phyloP scores from a whole-genome alignment of 768 basidiomycete species.

The Cubamyces sp. region DNA sequence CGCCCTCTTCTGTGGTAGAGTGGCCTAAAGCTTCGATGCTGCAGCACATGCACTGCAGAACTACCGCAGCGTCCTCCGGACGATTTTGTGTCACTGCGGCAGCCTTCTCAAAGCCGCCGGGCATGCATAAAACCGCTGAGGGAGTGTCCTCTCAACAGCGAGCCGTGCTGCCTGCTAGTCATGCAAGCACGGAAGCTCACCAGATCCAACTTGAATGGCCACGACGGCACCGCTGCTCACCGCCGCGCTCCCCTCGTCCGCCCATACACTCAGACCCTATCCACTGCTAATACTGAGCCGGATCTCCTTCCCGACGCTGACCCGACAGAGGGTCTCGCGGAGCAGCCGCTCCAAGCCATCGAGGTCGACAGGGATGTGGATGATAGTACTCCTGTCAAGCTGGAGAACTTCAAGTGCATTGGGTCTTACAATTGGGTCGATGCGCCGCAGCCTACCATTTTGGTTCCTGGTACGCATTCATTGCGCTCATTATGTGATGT shows the following conservation, averaged over 20 bases:
- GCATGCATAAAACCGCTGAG: no score
- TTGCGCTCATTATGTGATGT: no score
- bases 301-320: constrained; percentile 7
- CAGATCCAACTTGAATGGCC: neutral
- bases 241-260: neutral
- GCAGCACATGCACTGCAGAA: no score
- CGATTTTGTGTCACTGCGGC: no score
- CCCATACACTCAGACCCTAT: neutral
- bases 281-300: constrained; percentile 2
- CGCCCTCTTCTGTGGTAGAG: no score
- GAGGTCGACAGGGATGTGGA: neutral
- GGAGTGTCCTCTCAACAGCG: neutral
- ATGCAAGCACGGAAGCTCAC: neutral
- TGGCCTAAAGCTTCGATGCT: no score
- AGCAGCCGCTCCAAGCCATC: constrained; percentile 3
- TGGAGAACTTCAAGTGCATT: constrained; percentile 42
- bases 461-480: constrained; percentile 48
- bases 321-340: constrained; percentile 2
- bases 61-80: no score
- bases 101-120: no score
- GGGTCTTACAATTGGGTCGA: constrained; percentile 61
- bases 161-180: neutral
- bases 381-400: constrained; percentile 1
- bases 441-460: constrained; percentile 47
- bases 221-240: neutral